Base-by-base conservation (phyloP, 129 eudicot genomes). In the Arctium lappa region DNA sequence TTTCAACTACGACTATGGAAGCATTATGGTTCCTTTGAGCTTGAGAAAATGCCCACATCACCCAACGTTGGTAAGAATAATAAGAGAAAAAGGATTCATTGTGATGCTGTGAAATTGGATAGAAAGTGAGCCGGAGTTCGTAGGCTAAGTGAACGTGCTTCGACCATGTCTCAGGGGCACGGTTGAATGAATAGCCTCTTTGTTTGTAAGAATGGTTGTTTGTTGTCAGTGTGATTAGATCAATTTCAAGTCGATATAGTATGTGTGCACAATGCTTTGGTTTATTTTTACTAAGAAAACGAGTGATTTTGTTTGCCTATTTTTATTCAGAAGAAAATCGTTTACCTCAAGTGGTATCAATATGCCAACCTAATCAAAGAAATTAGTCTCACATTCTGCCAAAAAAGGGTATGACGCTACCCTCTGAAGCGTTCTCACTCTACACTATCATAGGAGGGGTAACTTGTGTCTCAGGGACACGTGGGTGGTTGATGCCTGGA, bases 1-100 rank as follows among this genome's bases (percentile, higher is more conserved):
- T 80, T 80, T 18, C 78, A 80, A 72, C 84, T 72, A 48, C 84
- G 84, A 53, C 60, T 80, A 46, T 80, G 84, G 84, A 80, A 12
- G 77, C 78, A 80, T 34, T 33, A 72, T 68, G 44, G 66, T 69
- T 79, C 34, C n/a, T 42, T 18, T 4, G 32, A 79, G 42, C 65
- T 68, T 4, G n/a, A 39, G 33, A 39, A 39, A 68, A 60, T 31
- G 32, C 8, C 65, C 32, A 63, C 29, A 29, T 63, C 66, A 30
- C 29, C 72, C 1, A 3, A 66, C 30, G 60, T 18, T n/a, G 15
- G 29, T 10, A 56, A 53, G 80, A 77, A 60, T 33, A 34, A 18
- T 2, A 66, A 7, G 34, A 66, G 65, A 60, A 33, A 36, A 77
- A 60, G 34, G 9, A 31, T 36, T 9, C 60, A 62, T n/a, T 53